Percentiles rank a stretch among this genome's conserved stretches.
Conservation (phyloP, 768 basidiomycete genomes). For the Agaricus subrufescens region DNA sequence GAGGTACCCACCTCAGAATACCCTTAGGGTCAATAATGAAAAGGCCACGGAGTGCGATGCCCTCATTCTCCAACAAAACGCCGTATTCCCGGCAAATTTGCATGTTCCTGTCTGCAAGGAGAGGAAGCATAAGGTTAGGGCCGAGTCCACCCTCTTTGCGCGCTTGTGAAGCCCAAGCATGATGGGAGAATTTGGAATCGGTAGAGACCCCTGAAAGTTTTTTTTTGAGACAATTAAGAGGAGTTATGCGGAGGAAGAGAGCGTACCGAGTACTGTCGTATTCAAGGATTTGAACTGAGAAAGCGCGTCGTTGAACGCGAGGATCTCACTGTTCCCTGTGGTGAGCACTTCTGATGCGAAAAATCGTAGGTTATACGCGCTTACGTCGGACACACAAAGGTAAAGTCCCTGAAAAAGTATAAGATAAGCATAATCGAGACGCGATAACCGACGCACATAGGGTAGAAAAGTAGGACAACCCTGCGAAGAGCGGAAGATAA, state of each 20-base stretch:
- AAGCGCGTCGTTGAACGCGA: constrained; percentile 90
- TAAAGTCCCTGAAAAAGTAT: constrained; percentile 60
- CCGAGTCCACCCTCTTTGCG: constrained; percentile 89
- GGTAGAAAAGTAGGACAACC: constrained; percentile 95
- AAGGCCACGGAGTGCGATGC: constrained; percentile 81
- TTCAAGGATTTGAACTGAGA: constrained; percentile 67
- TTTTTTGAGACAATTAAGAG: background rate
- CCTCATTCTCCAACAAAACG: constrained; percentile 83
- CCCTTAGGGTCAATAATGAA: constrained; percentile 89
- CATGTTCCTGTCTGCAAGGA: constrained; percentile 79
- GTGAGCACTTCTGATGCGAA: background rate
- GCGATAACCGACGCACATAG: constrained; percentile 57
- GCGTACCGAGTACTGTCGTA: constrained; percentile 71
- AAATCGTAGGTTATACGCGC: constrained; percentile 7
- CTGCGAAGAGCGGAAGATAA: constrained; percentile 31
- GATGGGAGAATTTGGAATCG: constrained; percentile 85
- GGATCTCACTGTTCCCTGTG: constrained; percentile 55
- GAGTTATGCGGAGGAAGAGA: background rate
- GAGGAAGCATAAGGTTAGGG: constrained; percentile 79
- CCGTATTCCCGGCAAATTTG: constrained; percentile 81
- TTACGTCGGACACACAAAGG: constrained; percentile 87
- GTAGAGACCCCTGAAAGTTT: constrained; percentile 66
- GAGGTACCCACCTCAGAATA: constrained; percentile 44
- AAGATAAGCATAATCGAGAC: background rate
- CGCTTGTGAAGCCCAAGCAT: constrained; percentile 80